phyloP scores from a whole-genome alignment of 352 stramenopile genomes.

The Phytophthora melonis region DNA sequence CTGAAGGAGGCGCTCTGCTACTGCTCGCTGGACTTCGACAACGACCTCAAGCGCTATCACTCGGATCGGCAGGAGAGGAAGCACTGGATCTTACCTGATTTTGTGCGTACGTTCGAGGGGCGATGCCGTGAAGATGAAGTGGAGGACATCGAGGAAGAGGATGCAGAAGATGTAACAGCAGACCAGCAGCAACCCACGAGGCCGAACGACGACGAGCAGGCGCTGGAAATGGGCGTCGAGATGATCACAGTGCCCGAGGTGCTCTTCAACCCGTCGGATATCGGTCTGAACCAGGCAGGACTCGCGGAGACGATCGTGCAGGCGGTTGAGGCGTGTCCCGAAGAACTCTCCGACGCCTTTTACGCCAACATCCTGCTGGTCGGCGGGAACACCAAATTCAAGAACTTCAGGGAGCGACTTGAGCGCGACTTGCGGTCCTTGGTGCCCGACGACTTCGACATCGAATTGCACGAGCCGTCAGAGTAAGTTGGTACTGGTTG shows the following conservation, averaged over 20 bases:
- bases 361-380: constrained; percentile 90
- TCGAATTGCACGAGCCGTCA: constrained; percentile 47
- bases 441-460: constrained; percentile 57
- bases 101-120: constrained; percentile 76
- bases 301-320: constrained; percentile 89
- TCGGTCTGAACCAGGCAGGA: constrained; percentile 89
- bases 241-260: constrained; percentile 92
- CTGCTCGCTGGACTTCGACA: constrained; percentile 88
- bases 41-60: constrained; percentile 73
- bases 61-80: constrained; percentile 42
- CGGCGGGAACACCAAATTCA: constrained; percentile 91
- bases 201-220: constrained; percentile 55
- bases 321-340: constrained; percentile 79
- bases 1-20: constrained; percentile 93
- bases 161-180: not conserved
- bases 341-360: constrained; percentile 73
- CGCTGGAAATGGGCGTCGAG: constrained; percentile 88
- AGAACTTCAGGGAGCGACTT: constrained; percentile 81
- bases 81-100: constrained; percentile 88
- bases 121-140: constrained; percentile 36
- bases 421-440: constrained; percentile 69
- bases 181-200: constrained; percentile 18
- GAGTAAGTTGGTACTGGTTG: constrained; percentile 54
- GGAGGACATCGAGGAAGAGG: constrained; percentile 35
- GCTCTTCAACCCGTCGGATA: constrained; percentile 93